Conservation (phyloP, 2,329 filamentous ascomycete species). For the Ophiostoma montium region DNA sequence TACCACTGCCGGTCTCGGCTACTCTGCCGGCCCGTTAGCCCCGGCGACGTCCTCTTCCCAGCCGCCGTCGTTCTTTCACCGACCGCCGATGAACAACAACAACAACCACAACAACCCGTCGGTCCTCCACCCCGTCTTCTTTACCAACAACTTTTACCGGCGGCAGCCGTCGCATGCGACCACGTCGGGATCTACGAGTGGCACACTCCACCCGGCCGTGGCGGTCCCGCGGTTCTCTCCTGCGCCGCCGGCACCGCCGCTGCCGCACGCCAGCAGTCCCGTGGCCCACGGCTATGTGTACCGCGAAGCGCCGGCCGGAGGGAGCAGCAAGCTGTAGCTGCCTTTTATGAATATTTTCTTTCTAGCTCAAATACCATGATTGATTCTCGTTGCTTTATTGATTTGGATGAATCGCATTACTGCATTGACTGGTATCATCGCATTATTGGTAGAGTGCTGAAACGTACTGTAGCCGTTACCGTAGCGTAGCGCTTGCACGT, state of each 20-base stretch:
- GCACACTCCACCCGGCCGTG: conserved; percentile 11
- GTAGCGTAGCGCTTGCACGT: too few relatives aligned
- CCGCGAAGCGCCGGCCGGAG: conserved; percentile 22
- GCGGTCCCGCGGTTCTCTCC: conserved; percentile 4
- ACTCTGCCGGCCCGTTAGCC: too few relatives aligned
- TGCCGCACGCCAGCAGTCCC: conserved; percentile 25
- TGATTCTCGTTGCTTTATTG: too few relatives aligned
- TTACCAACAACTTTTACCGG: conserved; percentile 48
- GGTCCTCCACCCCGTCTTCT: conserved; percentile 60
- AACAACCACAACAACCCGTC: conserved; percentile 37
- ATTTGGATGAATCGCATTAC: too few relatives aligned
- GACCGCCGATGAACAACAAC: not conserved
- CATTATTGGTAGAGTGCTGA: too few relatives aligned
- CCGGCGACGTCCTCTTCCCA: too few relatives aligned
- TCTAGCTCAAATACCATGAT: not conserved
- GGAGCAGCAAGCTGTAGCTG: conserved; percentile 2
- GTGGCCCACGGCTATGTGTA: conserved; percentile 49
- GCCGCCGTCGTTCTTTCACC: conserved; percentile 17
- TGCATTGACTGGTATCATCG: too few relatives aligned
- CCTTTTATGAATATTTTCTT: not conserved
- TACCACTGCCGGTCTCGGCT: too few relatives aligned
- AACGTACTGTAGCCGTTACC: too few relatives aligned
- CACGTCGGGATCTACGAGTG: conserved; percentile 10
- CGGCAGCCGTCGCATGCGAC: conserved; percentile 17
- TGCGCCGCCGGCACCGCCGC: conserved; percentile 2